Conservation (phyloP, 177 flowering plant genomes). For the Telopea speciosissima region DNA sequence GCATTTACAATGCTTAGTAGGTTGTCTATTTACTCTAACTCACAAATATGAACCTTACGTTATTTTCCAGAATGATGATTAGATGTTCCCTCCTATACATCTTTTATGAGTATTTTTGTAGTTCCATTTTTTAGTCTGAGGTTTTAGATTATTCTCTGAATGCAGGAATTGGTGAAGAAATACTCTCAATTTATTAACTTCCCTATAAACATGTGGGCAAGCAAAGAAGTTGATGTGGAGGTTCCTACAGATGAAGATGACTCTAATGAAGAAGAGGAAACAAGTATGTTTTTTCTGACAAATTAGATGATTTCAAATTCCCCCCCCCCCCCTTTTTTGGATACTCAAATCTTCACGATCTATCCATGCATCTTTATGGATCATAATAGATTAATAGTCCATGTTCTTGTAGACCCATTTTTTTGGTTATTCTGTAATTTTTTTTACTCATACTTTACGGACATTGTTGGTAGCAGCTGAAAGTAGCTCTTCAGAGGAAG, state of each 20-base stretch:
- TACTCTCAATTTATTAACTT: conserved; percentile 97
- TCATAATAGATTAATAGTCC: not conserved
- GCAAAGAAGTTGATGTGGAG: conserved; percentile 87
- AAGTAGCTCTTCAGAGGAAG: conserved; percentile 53
- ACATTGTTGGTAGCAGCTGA: conserved; percentile 47
- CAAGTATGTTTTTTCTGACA: conserved; percentile 27
- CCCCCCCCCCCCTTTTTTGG: no score
- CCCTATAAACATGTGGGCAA: conserved; percentile 87
- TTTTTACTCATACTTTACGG: not conserved
- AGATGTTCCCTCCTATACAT: not conserved
- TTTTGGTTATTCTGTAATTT: not conserved
- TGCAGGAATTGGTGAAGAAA: conserved; percentile 85
- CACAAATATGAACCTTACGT: not conserved
- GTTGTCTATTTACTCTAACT: not conserved
- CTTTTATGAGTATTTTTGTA: not conserved
- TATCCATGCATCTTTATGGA: not conserved
- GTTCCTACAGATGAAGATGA: conserved; percentile 95
- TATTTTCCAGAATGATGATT: not conserved
- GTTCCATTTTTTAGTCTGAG: no score
- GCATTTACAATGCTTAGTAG: not conserved
- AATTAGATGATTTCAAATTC: not conserved
- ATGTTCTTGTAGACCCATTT: not conserved
- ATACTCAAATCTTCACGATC: no score
- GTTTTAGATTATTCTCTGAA: conserved; percentile 2
- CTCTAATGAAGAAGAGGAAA: conserved; percentile 68